These are phyloP conservation scores for Canna indica DNA, from an alignment of 176 grass and related monocot genomes.

Conservation along the genomic window DNA sequence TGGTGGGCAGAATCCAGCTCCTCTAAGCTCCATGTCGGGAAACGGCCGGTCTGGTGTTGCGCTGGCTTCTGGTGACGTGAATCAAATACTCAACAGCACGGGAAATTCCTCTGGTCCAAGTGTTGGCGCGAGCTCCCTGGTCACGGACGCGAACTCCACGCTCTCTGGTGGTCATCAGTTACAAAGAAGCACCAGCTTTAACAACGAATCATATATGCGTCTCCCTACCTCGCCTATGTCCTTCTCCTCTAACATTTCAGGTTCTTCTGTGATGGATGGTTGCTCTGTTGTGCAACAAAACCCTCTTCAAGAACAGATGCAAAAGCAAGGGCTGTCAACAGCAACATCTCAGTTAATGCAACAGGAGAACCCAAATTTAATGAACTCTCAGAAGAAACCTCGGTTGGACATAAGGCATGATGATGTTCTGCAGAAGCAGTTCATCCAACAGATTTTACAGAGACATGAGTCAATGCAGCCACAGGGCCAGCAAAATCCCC, in stretches of 20 bases:
- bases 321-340: slow-evolving; percentile 67
- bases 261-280: slow-evolving; percentile 87
- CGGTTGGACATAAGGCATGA: slow-evolving; percentile 56
- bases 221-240: slow-evolving; percentile 96
- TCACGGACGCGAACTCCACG: slow-evolving; percentile 82
- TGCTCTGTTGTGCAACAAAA: slow-evolving; percentile 75
- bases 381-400: slow-evolving; percentile 71
- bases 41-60: slow-evolving; percentile 39
- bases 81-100: slow-evolving; percentile 38
- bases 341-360: slow-evolving; percentile 68
- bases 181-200: slow-evolving; percentile 78
- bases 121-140: slow-evolving; percentile 82
- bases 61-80: slow-evolving; percentile 45
- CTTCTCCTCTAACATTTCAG: slow-evolving; percentile 94
- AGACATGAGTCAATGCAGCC: slow-evolving; percentile 43
- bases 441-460: slow-evolving; percentile 66
- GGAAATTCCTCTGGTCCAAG: slow-evolving; percentile 78
- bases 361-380: slow-evolving; percentile 21
- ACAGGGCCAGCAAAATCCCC: slow-evolving; percentile 57
- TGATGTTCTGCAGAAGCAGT: slow-evolving; percentile 56
- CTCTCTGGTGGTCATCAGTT: slow-evolving; percentile 73
- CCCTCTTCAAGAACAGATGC: slow-evolving; percentile 58
- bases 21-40: slow-evolving; percentile 40
- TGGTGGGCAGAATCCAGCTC: slow-evolving; percentile 34
- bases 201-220: slow-evolving; percentile 78